Evolutionary conservation across 768 basidiomycete species (phyloP).

Genomic region (Leccinellum luteum): DNA sequence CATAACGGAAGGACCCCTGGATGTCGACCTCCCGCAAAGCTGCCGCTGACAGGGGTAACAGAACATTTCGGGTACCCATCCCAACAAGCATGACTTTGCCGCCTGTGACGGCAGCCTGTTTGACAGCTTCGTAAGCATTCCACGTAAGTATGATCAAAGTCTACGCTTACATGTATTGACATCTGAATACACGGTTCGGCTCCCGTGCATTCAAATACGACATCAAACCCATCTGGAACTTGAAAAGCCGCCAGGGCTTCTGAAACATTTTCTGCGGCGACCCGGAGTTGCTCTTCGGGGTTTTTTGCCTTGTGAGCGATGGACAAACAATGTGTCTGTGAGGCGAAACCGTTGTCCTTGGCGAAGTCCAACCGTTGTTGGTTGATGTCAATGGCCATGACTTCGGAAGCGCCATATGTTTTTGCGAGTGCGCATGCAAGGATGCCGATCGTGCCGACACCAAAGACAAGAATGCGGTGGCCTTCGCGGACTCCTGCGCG

Average conservation of each 20-base stretch:
- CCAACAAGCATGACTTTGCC: constrained; percentile 93
- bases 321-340: constrained; percentile 66
- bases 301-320: constrained; percentile 47
- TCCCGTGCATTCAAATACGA: constrained; percentile 94
- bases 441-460: constrained; percentile 91
- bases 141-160: constrained; percentile 9
- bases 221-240: constrained; percentile 78
- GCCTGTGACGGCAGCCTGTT: constrained; percentile 75
- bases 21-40: constrained; percentile 91
- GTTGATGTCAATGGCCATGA: constrained; percentile 88
- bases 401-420: constrained; percentile 62
- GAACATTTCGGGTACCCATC: constrained; percentile 86
- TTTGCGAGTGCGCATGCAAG: constrained; percentile 82
- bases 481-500: constrained; percentile 46
- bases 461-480: constrained; percentile 82
- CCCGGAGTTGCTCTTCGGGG: constrained; percentile 53
- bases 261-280: constrained; percentile 56
- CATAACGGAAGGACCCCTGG: constrained; percentile 87
- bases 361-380: constrained; percentile 78
- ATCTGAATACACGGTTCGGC: constrained; percentile 90
- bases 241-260: constrained; percentile 54
- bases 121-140: constrained; percentile 12
- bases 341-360: constrained; percentile 69
- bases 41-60: constrained; percentile 80
- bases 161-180: constrained; percentile 75